Percentiles rank a stretch among this genome's conserved stretches.
These are phyloP conservation scores for Pseudoperonospora humuli DNA, from an alignment of 352 stramenopile species.

Conservation along the genomic window DNA sequence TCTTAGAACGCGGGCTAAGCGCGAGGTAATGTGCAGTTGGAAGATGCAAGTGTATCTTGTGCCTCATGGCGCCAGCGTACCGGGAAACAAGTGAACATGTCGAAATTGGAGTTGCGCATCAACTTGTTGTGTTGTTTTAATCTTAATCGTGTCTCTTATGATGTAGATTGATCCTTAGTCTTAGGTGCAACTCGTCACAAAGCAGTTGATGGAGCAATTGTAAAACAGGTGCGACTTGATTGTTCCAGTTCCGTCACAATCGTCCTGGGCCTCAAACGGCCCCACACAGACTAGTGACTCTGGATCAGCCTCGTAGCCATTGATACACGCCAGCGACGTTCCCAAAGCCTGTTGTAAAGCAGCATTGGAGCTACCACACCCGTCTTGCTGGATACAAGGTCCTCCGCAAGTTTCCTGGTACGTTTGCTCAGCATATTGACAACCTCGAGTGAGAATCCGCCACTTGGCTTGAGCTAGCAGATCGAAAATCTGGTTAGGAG, in stretches of 20 bases:
- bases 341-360: no score
- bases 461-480: constrained; percentile 36
- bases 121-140: constrained; percentile 9
- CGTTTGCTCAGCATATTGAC: constrained; percentile 35
- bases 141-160: not conserved
- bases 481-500: no score
- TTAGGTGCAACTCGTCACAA: constrained; percentile 37
- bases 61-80: constrained; percentile 21
- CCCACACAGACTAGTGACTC: not conserved
- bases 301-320: no score
- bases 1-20: constrained; percentile 28
- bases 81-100: constrained; percentile 35
- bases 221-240: constrained; percentile 40
- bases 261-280: constrained; percentile 33
- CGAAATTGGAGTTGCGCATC: constrained; percentile 24
- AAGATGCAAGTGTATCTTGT: constrained; percentile 19
- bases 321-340: no score
- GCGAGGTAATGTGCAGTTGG: constrained; percentile 11
- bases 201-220: constrained; percentile 53
- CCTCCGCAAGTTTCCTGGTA: constrained; percentile 46
- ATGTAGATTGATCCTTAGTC: not conserved
- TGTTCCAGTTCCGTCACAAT: constrained; percentile 38
- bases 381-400: constrained; percentile 19
- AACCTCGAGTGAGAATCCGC: constrained; percentile 56
- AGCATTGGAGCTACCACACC: not conserved